Conservation (phyloP, 2,329 filamentous ascomycete species). For the Immersiporthe knoxdaviesiana region DNA sequence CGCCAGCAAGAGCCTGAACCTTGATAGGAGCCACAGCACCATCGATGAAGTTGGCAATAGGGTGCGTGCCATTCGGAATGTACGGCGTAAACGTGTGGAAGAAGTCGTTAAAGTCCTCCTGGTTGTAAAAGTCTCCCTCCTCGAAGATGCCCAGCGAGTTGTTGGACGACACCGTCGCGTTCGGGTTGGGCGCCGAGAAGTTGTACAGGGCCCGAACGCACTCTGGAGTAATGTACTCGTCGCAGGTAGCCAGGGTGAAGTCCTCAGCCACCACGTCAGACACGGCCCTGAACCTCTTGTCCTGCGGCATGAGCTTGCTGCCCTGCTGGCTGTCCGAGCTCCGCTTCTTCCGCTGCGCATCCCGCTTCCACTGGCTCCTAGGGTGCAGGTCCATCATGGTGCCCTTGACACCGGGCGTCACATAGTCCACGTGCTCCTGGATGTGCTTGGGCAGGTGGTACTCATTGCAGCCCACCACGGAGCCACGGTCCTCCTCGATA, state of each 20-base stretch:
- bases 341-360: neutral
- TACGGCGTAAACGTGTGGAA: slow-evolving; percentile 16
- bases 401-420: slow-evolving; percentile 25
- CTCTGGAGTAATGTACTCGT: slow-evolving; percentile 38
- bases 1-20: slow-evolving; percentile 13
- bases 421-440: slow-evolving; percentile 31
- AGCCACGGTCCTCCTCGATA: slow-evolving; percentile 32
- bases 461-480: slow-evolving; percentile 31
- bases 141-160: slow-evolving; percentile 29
- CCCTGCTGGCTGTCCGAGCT: neutral
- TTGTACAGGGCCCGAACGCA: slow-evolving; percentile 41
- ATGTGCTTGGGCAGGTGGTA: slow-evolving; percentile 31
- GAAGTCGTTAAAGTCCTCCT: slow-evolving; percentile 24
- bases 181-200: slow-evolving; percentile 28
- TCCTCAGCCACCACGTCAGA: slow-evolving; percentile 11
- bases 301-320: slow-evolving; percentile 15
- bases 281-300: neutral
- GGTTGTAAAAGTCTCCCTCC: slow-evolving; percentile 25
- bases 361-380: slow-evolving; percentile 11
- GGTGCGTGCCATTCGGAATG: slow-evolving; percentile 21
- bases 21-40: slow-evolving; percentile 15
- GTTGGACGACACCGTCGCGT: slow-evolving; percentile 20
- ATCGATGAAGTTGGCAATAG: slow-evolving; percentile 17
- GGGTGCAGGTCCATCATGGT: slow-evolving; percentile 16
- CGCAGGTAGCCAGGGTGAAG: slow-evolving; percentile 34